These are phyloP conservation scores for Trichoderma sp. DNA, from an alignment of 2,329 filamentous ascomycete genomes.

Conservation along the genomic window DNA sequence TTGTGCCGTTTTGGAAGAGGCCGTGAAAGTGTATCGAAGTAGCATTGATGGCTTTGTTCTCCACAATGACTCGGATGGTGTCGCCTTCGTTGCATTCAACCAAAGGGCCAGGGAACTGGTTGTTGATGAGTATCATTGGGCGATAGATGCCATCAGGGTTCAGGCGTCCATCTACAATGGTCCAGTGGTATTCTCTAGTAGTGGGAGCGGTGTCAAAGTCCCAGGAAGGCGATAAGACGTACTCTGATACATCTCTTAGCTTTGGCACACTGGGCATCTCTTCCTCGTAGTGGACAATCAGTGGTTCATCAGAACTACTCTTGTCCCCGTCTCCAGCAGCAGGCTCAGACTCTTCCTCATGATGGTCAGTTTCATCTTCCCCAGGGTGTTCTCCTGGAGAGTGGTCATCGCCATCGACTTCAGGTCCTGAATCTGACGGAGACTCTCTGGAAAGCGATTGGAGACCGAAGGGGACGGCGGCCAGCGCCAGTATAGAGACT, in stretches of 20 bases:
- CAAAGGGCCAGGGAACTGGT: constrained; percentile 71
- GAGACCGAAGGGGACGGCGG: constrained; percentile 27
- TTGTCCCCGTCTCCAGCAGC: neutral
- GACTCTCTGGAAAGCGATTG: constrained; percentile 2
- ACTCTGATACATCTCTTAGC: constrained; percentile 47
- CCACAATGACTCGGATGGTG: constrained; percentile 66
- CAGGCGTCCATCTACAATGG: constrained; percentile 55
- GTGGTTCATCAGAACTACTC: neutral
- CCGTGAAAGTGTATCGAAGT: constrained; percentile 77
- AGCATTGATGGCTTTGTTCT: constrained; percentile 66
- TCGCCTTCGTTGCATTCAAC: constrained; percentile 76
- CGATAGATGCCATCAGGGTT: constrained; percentile 62
- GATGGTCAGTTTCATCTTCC: neutral
- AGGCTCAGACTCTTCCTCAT: constrained; percentile 8
- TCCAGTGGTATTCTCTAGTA: constrained; percentile 62
- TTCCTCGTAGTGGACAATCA: constrained; percentile 31
- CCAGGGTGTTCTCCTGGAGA: neutral
- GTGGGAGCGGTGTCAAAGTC: constrained; percentile 50
- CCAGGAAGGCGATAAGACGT: constrained; percentile 60
- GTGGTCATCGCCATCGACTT: neutral
- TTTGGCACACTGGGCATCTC: constrained; percentile 26
- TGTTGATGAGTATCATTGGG: constrained; percentile 70
- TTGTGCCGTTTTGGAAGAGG: constrained; percentile 74
- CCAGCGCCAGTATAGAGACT: constrained; percentile 29
- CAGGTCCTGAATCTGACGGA: neutral